A percentile compares a stretch with the other conserved stretches of the same genome.
Conservation (phyloP, 352 stramenopile species). For the Globisporangium parvum region DNA sequence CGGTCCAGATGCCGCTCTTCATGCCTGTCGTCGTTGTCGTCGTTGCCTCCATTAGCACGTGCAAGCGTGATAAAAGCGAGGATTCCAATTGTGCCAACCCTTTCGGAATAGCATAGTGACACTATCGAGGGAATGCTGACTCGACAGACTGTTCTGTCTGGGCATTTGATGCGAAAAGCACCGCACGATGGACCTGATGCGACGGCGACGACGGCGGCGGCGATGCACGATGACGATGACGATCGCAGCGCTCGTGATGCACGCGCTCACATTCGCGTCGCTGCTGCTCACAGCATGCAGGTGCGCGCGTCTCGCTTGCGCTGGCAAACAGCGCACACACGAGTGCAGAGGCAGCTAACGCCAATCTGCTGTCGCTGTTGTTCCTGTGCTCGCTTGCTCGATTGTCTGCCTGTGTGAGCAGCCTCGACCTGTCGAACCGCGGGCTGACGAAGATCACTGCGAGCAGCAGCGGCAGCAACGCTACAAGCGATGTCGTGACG, state of each 20-base stretch:
- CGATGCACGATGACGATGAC: no score
- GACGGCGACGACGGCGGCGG: not conserved
- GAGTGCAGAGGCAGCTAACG: not conserved
- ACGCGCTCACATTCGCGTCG: not conserved
- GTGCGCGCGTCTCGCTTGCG: no score
- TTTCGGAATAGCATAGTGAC: no score
- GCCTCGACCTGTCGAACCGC: slow-evolving; percentile 29
- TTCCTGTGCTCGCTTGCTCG: not conserved
- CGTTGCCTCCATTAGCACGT: slow-evolving; percentile 11
- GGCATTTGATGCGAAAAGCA: no score
- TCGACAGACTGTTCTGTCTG: no score
- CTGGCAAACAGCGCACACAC: no score
- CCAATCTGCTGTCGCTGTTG: not conserved
- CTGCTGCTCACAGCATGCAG: not conserved
- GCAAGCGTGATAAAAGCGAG: not conserved
- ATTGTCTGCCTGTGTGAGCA: slow-evolving; percentile 5
- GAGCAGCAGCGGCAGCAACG: slow-evolving; percentile 6
- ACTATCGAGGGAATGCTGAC: no score
- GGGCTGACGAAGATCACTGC: slow-evolving; percentile 32
- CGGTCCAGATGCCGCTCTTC: slow-evolving; percentile 69
- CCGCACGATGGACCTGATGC: not conserved
- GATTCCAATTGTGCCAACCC: no score
- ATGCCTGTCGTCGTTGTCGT: no score
- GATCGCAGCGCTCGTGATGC: not conserved
- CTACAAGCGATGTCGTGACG: not conserved